These are phyloP conservation scores for Colletotrichum lentis DNA, from an alignment of 2,329 filamentous ascomycete genomes.

Conservation along the genomic window DNA sequence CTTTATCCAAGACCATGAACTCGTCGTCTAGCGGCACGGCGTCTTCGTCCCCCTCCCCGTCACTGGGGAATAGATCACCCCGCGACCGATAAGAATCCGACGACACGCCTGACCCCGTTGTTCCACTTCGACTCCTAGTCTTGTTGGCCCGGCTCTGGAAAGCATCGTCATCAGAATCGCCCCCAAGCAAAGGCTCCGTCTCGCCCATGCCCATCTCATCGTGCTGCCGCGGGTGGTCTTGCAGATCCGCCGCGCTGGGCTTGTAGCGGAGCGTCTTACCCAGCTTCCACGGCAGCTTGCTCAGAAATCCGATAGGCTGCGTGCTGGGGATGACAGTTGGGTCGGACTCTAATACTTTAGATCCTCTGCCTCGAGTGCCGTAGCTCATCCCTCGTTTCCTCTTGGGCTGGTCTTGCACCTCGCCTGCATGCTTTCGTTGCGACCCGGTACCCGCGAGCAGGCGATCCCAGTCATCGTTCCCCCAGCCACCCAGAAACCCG, in stretches of 20 bases:
- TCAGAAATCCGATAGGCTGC: slow-evolving; percentile 84
- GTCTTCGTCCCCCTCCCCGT: slow-evolving; percentile 86
- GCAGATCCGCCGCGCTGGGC: slow-evolving; percentile 87
- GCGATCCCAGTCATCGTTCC: slow-evolving; percentile 84
- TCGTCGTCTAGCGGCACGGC: slow-evolving; percentile 93
- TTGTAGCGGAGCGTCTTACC: slow-evolving; percentile 86
- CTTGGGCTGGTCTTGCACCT: slow-evolving; percentile 70
- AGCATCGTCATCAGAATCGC: slow-evolving; percentile 43
- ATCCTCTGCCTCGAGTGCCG: slow-evolving; percentile 66
- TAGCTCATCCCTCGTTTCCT: slow-evolving; percentile 90
- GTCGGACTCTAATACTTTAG: slow-evolving; percentile 67
- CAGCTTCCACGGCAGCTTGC: slow-evolving; percentile 83
- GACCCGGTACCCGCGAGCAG: slow-evolving; percentile 75
- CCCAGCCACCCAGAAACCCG: slow-evolving; percentile 73
- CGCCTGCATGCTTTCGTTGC: slow-evolving; percentile 48
- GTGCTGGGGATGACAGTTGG: slow-evolving; percentile 91
- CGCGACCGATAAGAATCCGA: slow-evolving; percentile 86
- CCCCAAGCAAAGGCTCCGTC: slow-evolving; percentile 72
- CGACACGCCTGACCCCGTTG: slow-evolving; percentile 80
- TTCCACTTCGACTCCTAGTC: slow-evolving; percentile 75
- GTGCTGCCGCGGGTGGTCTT: slow-evolving; percentile 77
- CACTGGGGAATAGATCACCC: slow-evolving; percentile 90
- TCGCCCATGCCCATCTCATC: slow-evolving; percentile 60
- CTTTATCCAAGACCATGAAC: slow-evolving; percentile 83
- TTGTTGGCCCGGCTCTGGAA: slow-evolving; percentile 47